phyloP scores from a whole-genome alignment of 176 grass and related monocot genomes.

The Eragrostis nindensis region DNA sequence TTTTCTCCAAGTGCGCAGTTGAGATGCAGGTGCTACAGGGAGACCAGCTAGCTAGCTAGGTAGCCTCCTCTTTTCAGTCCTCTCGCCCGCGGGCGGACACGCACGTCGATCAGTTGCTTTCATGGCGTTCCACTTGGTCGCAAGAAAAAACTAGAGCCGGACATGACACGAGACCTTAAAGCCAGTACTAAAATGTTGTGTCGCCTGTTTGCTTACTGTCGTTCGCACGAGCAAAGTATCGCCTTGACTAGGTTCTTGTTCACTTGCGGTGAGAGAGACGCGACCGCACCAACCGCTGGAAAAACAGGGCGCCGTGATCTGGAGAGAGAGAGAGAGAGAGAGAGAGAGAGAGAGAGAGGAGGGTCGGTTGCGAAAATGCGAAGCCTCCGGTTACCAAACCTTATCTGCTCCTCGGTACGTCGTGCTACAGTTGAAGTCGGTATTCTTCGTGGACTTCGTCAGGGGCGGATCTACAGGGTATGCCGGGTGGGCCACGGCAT shows the following conservation, averaged over 20 bases:
- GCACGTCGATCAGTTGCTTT: neutral
- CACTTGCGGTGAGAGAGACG: conserved; percentile 19
- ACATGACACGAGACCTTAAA: conserved; percentile 15
- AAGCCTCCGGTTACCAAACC: conserved; percentile 28
- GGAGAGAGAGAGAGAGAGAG: no score
- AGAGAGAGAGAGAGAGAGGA: no score
- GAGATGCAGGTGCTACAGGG: neutral
- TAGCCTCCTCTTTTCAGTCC: neutral
- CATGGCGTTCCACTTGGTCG: neutral
- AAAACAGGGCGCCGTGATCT: neutral
- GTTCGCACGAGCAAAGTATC: neutral
- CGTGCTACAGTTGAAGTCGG: neutral
- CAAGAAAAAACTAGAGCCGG: neutral
- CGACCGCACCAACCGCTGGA: conserved; percentile 27
- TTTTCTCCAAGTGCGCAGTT: neutral
- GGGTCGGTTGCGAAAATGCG: neutral
- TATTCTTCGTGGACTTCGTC: neutral
- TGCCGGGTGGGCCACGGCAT: no score
- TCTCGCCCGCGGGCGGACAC: neutral
- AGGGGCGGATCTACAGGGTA: no score
- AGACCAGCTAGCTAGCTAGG: neutral
- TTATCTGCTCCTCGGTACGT: conserved; percentile 9
- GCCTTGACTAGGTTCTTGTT: conserved; percentile 26
- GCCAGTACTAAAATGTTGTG: neutral
- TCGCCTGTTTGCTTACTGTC: neutral